Percentiles rank a stretch among this genome's conserved stretches.
Conservation (phyloP, 2,329 filamentous ascomycete species). For the Fusarium veterinarium region DNA sequence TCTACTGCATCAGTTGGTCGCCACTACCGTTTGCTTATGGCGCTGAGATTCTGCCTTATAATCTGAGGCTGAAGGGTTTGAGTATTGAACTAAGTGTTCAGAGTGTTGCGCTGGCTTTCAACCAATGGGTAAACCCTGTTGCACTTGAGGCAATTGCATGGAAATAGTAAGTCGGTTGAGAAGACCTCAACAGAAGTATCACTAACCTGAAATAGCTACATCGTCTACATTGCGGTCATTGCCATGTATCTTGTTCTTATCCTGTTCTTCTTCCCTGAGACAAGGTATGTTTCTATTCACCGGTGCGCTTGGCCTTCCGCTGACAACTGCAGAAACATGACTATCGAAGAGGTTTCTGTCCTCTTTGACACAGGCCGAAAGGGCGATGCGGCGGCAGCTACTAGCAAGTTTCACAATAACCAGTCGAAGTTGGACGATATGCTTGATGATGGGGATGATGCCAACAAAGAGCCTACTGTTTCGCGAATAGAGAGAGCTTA, state of each 20-base stretch:
- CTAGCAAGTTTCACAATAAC: conserved; percentile 6
- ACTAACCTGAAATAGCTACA: conserved; percentile 7
- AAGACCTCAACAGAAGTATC: fast-evolving
- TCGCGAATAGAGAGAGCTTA: conserved; percentile 19
- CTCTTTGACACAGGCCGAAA: conserved; percentile 34
- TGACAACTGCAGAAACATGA: conserved; percentile 19
- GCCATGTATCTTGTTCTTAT: conserved; percentile 34
- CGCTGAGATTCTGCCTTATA: conserved; percentile 45
- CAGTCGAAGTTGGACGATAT: conserved; percentile 8
- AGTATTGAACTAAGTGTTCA: conserved; percentile 31
- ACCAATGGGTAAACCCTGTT: conserved; percentile 41
- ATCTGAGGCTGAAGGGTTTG: conserved; percentile 42
- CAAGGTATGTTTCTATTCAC: conserved; percentile 8
- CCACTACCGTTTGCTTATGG: conserved; percentile 42
- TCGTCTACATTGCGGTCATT: conserved; percentile 36
- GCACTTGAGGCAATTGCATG: conserved; percentile 37
- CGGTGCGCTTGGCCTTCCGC: fast-evolving
- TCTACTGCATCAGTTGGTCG: conserved; percentile 44
- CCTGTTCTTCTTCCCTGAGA: conserved; percentile 40
- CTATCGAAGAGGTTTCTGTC: conserved; percentile 33
- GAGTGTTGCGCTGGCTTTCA: conserved; percentile 37
- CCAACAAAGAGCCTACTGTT: conserved; percentile 1
- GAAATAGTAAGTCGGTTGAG: conserved; percentile 31
- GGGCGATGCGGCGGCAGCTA: conserved; percentile 9
- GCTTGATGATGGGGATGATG: conserved; percentile 10